Percentiles rank a stretch among this genome's conserved stretches.
Conservation (phyloP, 106 monocot genomes). For the Hemerocallis citrina region DNA sequence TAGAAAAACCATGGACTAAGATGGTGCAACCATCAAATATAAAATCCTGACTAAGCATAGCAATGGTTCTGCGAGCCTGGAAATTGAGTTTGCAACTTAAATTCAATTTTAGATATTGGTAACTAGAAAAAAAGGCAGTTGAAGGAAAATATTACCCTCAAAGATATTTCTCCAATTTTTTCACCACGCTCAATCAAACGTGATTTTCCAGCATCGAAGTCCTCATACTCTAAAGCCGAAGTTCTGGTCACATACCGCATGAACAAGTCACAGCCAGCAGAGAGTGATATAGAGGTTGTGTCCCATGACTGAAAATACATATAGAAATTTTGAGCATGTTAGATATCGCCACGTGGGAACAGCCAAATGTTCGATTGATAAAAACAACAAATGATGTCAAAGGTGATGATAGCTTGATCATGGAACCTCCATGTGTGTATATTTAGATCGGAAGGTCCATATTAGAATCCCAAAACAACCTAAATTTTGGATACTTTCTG, state of each 20-base stretch:
- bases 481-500: too few relatives aligned
- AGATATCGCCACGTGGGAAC: too few relatives aligned
- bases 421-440: too few relatives aligned
- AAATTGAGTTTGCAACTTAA: background rate
- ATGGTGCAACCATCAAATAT: slow-evolving; percentile 93
- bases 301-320: slow-evolving; percentile 80
- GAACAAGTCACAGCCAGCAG: slow-evolving; percentile 95
- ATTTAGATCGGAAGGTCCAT: too few relatives aligned
- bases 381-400: too few relatives aligned
- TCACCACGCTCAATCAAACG: slow-evolving; percentile 92
- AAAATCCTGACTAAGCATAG: slow-evolving; percentile 93
- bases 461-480: too few relatives aligned
- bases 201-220: slow-evolving; percentile 83
- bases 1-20: slow-evolving; percentile 89
- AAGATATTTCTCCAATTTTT: slow-evolving; percentile 92
- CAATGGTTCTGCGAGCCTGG: slow-evolving; percentile 84
- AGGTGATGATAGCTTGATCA: too few relatives aligned
- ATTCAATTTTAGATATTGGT: background rate
- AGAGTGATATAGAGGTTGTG: slow-evolving; percentile 82
- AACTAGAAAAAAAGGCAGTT: background rate
- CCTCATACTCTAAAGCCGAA: slow-evolving; percentile 86
- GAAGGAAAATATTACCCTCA: slow-evolving; percentile 44
- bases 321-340: too few relatives aligned
- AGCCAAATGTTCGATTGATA: too few relatives aligned
- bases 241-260: slow-evolving; percentile 94